A percentile compares a stretch with the other conserved stretches of the same genome.
These are phyloP conservation scores for Fusarium succisae DNA, from an alignment of 2,329 filamentous ascomycete species.

Conservation along the genomic window DNA sequence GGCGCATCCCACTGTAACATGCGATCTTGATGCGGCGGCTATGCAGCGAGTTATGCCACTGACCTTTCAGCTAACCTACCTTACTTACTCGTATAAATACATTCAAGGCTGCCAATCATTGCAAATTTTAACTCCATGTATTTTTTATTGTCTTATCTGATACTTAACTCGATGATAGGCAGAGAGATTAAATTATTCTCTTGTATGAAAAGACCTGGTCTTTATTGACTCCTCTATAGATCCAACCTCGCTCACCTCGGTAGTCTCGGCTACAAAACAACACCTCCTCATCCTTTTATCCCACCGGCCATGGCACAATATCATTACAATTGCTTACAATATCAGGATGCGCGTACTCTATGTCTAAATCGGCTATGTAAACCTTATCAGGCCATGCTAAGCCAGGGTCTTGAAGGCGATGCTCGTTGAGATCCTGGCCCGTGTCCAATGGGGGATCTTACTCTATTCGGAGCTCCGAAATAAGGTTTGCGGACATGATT, in stretches of 20 bases:
- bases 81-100: neutral
- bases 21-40: neutral
- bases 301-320: neutral
- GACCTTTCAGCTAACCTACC: neutral
- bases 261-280: neutral
- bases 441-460: neutral
- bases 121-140: neutral
- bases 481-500: constrained; percentile 16
- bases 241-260: neutral
- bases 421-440: neutral
- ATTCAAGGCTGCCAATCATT: neutral
- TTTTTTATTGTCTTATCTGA: accelerated
- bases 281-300: constrained; percentile 6
- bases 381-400: neutral
- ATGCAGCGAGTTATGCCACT: neutral
- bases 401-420: neutral
- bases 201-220: neutral
- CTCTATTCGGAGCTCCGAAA: neutral
- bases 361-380: neutral
- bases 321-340: constrained; percentile 4
- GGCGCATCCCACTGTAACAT: neutral
- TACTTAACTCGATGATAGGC: neutral
- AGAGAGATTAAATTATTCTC: neutral
- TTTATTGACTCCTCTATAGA: neutral
- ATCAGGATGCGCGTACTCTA: neutral